phyloP scores from a whole-genome alignment of 2,329 filamentous ascomycete species.

The Delphinella strobiligena region DNA sequence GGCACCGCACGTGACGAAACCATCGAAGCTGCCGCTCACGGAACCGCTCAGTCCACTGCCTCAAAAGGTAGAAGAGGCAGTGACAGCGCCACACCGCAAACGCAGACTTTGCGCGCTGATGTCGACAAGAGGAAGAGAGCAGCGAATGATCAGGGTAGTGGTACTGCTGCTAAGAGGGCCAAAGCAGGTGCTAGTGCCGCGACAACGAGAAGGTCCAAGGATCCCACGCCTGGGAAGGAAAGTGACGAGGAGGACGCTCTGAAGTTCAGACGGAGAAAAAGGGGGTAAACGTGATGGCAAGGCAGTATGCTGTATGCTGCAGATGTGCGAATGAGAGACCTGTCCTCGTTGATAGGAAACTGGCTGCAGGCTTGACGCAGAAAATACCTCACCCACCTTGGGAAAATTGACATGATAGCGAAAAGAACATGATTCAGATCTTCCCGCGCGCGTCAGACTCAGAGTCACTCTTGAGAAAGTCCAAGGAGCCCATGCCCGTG shows the following conservation, averaged over 20 bases:
- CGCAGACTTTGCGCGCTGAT: constrained; percentile 12
- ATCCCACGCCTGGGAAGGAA: too few relatives aligned
- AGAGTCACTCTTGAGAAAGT: too few relatives aligned
- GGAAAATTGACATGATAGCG: too few relatives aligned
- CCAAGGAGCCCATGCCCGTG: too few relatives aligned
- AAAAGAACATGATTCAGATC: too few relatives aligned
- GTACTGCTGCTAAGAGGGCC: constrained; percentile 6
- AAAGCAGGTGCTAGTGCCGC: neutral
- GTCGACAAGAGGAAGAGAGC: constrained; percentile 17
- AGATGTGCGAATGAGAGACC: too few relatives aligned
- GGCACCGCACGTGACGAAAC: constrained; percentile 7
- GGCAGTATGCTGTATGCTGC: neutral
- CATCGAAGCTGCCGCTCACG: constrained; percentile 4
- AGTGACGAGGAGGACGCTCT: constrained; percentile 16
- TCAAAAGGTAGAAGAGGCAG: neutral
- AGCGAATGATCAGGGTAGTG: constrained; percentile 14
- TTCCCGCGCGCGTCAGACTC: too few relatives aligned
- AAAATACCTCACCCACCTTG: too few relatives aligned
- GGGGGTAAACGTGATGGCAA: too few relatives aligned
- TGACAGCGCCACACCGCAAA: constrained; percentile 9
- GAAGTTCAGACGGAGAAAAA: constrained; percentile 9
- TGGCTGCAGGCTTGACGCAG: too few relatives aligned
- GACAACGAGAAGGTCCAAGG: too few relatives aligned
- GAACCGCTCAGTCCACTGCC: neutral
- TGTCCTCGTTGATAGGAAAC: too few relatives aligned